Conservation (phyloP, 2,329 filamentous ascomycete species). For the Clarireedia paspali region DNA sequence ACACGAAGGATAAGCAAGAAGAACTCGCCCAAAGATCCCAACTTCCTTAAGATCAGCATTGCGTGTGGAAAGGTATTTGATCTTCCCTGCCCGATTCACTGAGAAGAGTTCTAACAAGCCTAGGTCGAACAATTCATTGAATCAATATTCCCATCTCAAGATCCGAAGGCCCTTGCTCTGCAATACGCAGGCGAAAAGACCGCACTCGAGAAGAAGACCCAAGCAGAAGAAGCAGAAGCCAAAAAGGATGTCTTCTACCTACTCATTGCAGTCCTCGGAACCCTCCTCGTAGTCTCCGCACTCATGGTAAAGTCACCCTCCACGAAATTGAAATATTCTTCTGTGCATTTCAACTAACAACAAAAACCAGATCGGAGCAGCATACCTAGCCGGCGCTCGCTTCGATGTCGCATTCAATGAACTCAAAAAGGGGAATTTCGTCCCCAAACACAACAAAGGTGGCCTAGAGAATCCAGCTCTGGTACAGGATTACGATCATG, state of each 20-base stretch:
- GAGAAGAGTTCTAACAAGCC: slow-evolving; percentile 30
- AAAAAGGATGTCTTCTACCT: slow-evolving; percentile 54
- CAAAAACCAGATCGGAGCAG: slow-evolving; percentile 57
- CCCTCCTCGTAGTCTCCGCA: slow-evolving; percentile 63
- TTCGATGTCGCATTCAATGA: slow-evolving; percentile 64
- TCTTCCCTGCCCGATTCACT: slow-evolving; percentile 7
- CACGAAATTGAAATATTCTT: not conserved
- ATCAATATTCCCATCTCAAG: slow-evolving; percentile 79
- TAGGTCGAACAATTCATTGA: slow-evolving; percentile 85
- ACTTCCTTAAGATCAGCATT: slow-evolving; percentile 85
- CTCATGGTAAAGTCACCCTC: slow-evolving; percentile 60
- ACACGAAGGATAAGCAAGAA: slow-evolving; percentile 79
- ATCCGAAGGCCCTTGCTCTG: slow-evolving; percentile 50
- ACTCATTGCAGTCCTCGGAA: slow-evolving; percentile 54
- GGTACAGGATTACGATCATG: slow-evolving; percentile 22
- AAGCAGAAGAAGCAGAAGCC: slow-evolving; percentile 47
- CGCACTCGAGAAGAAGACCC: slow-evolving; percentile 34
- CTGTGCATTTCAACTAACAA: slow-evolving; percentile 17
- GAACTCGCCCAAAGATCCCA: slow-evolving; percentile 89
- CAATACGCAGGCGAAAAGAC: slow-evolving; percentile 25
- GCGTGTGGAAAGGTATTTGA: slow-evolving; percentile 70
- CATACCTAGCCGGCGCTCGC: slow-evolving; percentile 73
- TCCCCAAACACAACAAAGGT: slow-evolving; percentile 22
- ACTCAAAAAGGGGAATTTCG: slow-evolving; percentile 39
- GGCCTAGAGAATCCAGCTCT: slow-evolving; percentile 23